Evolutionary conservation across 2,329 filamentous ascomycete genomes (phyloP).

Genomic region (Aspergillus melleus): DNA sequence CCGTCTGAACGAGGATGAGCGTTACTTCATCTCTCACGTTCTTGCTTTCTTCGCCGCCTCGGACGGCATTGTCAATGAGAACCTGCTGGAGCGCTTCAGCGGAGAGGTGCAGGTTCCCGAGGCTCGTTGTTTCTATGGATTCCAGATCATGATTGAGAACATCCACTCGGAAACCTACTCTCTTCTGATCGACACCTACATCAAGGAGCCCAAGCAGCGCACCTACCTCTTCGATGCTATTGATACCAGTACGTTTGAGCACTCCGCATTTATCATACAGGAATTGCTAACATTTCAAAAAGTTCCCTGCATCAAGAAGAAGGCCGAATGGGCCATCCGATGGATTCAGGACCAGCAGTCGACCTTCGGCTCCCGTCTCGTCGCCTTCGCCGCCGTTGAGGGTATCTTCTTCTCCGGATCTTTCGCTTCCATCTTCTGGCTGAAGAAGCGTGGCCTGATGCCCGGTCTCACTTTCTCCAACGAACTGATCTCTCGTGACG

Average conservation of each 20-base stretch:
- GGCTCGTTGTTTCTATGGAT: conserved; percentile 99
- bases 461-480: conserved; percentile 98
- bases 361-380: conserved; percentile 90
- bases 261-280: background rate
- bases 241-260: conserved; percentile 74
- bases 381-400: conserved; percentile 96
- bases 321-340: conserved; percentile 94
- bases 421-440: conserved; percentile 99
- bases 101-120: conserved; percentile 95
- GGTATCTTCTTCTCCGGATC: conserved; percentile 99
- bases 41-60: conserved; percentile 99
- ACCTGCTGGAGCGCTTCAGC: conserved; percentile 96
- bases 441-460: conserved; percentile 99
- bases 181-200: conserved; percentile 97
- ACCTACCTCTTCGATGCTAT: conserved; percentile 97
- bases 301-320: conserved; percentile 97
- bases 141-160: conserved; percentile 99
- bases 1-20: conserved; percentile 92
- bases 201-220: conserved; percentile 94
- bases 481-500: conserved; percentile 98
- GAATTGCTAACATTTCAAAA: conserved; percentile 27
- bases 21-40: conserved; percentile 97
- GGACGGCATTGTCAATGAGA: conserved; percentile 99
- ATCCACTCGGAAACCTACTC: conserved; percentile 99
- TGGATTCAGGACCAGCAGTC: conserved; percentile 96